Conservation (phyloP, 768 basidiomycete species). For the Rhodotorula babjevae region DNA sequence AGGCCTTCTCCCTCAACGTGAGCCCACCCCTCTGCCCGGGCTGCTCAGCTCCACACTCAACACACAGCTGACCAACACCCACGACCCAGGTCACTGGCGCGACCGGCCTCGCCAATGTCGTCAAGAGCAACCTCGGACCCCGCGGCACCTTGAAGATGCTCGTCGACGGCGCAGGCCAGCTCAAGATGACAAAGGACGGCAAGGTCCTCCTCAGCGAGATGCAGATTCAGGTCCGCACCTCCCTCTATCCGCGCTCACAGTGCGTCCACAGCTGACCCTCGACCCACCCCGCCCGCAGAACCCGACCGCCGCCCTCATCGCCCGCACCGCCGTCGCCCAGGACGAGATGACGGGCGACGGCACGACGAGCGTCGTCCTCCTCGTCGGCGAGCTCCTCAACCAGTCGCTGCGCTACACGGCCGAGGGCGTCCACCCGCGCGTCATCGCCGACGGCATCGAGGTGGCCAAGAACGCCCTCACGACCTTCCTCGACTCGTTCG, state of each 20-base stretch:
- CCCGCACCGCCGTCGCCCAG: conserved; percentile 94
- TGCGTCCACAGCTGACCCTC: neutral
- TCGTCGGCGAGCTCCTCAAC: conserved; percentile 79
- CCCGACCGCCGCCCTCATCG: conserved; percentile 98
- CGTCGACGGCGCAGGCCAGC: conserved; percentile 93
- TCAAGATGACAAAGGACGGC: conserved; percentile 99
- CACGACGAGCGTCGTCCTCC: conserved; percentile 90
- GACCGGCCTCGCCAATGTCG: conserved; percentile 93
- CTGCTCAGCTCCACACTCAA: accelerated
- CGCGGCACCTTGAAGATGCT: conserved; percentile 99
- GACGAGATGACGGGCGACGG: conserved; percentile 99
- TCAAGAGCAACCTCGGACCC: conserved; percentile 94
- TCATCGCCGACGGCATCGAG: conserved; percentile 92
- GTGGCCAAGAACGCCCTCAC: conserved; percentile 77
- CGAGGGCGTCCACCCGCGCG: conserved; percentile 95
- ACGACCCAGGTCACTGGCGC: conserved; percentile 50
- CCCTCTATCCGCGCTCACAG: neutral
- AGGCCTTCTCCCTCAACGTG: conserved; percentile 50
- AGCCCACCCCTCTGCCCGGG: neutral
- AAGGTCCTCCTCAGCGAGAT: conserved; percentile 98
- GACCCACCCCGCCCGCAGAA: conserved; percentile 52
- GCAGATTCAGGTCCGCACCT: conserved; percentile 66
- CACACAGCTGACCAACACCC: neutral
- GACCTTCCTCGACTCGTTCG: conserved; percentile 84
- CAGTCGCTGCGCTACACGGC: conserved; percentile 97